Conservation (phyloP, 257 asterid species). For the Scutellaria galericulata region DNA sequence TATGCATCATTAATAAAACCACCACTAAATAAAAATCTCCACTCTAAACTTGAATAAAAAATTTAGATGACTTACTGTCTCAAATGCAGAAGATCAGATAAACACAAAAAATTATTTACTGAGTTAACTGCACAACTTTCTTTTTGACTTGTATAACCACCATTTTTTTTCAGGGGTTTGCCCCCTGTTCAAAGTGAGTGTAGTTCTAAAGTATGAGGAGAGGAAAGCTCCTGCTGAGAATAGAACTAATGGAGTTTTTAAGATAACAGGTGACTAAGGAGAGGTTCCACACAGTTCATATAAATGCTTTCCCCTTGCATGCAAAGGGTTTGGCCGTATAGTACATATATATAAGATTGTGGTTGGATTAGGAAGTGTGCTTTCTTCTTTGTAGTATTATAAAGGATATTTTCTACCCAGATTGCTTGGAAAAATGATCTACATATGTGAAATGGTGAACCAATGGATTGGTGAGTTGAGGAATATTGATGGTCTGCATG, state of each 20-base stretch:
- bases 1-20: slow-evolving; percentile 20
- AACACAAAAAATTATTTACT: not conserved
- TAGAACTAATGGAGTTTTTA: not conserved
- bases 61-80: not conserved
- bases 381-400: not conserved
- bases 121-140: not conserved
- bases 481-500: not conserved
- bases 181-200: not conserved
- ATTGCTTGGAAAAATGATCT: not conserved
- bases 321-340: not conserved
- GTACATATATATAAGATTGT: not conserved
- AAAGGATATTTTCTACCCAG: not conserved
- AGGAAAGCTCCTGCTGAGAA: not conserved
- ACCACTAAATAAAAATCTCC: slow-evolving; percentile 3
- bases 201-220: not conserved
- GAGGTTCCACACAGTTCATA: not conserved
- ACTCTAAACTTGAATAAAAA: slow-evolving; percentile 13
- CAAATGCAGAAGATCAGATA: slow-evolving; percentile 12
- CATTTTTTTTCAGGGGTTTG: too few species aligned
- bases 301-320: not conserved
- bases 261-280: not conserved
- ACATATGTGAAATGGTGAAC: not conserved
- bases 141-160: not conserved
- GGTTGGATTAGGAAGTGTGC: not conserved
- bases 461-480: not conserved